These are phyloP conservation scores for Paraphoma chrysanthemicola DNA, from an alignment of 2,329 filamentous ascomycete species.

Conservation along the genomic window DNA sequence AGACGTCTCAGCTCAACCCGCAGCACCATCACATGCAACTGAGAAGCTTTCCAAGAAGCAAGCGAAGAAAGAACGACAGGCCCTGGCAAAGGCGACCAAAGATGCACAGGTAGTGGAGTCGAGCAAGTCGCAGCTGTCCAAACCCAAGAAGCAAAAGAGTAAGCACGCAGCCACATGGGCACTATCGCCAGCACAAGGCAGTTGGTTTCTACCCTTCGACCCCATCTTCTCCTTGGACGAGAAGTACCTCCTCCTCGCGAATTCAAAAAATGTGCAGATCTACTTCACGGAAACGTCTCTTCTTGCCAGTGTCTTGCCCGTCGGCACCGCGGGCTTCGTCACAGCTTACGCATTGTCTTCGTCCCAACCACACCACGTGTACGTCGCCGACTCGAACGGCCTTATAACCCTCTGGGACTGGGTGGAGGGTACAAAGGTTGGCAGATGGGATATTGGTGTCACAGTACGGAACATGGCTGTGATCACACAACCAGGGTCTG, in stretches of 20 bases:
- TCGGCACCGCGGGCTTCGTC: slow-evolving; percentile 52
- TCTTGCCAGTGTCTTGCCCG: slow-evolving; percentile 73
- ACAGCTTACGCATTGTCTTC: slow-evolving; percentile 61
- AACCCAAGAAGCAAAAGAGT: slow-evolving; percentile 30
- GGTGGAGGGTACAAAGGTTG: slow-evolving; percentile 54
- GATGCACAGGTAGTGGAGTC: slow-evolving; percentile 1
- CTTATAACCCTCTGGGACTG: slow-evolving; percentile 66
- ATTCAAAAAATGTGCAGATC: slow-evolving; percentile 77
- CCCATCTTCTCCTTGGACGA: slow-evolving; percentile 66
- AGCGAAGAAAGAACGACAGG: slow-evolving; percentile 14
- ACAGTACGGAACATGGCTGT: slow-evolving; percentile 45
- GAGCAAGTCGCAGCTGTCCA: slow-evolving; percentile 2
- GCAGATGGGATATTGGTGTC: slow-evolving; percentile 52
- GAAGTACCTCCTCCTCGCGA: slow-evolving; percentile 73
- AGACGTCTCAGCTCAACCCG: not conserved
- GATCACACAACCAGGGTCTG: slow-evolving; percentile 33
- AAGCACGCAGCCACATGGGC: slow-evolving; percentile 29
- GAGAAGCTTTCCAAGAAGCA: slow-evolving; percentile 14
- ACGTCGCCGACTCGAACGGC: slow-evolving; percentile 60
- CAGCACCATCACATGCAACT: slow-evolving; percentile 7
- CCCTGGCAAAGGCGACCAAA: slow-evolving; percentile 3
- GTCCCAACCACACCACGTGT: slow-evolving; percentile 59
- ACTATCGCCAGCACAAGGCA: slow-evolving; percentile 59
- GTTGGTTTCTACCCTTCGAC: slow-evolving; percentile 63
- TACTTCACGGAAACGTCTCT: slow-evolving; percentile 84